Conservation (phyloP, 2,329 filamentous ascomycete genomes). For the Paraphaeosphaeria minitans region DNA sequence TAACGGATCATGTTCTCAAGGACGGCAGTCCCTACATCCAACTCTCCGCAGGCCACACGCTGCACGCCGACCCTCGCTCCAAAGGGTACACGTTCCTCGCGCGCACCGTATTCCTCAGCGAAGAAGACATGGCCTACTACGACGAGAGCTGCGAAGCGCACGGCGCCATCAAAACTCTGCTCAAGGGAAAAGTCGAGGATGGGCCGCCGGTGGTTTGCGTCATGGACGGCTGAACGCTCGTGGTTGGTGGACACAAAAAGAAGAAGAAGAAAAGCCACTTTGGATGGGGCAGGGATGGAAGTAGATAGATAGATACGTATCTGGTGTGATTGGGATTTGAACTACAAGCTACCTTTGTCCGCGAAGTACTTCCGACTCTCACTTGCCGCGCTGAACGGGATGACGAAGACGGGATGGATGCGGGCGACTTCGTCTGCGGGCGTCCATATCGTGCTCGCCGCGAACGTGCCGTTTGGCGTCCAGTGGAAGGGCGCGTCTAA, state of each 20-base stretch:
- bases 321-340: too few relatives aligned
- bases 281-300: too few relatives aligned
- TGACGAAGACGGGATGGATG: slow-evolving; percentile 83
- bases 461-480: slow-evolving; percentile 53
- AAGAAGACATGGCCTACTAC: slow-evolving; percentile 74
- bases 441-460: slow-evolving; percentile 66
- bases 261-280: too few relatives aligned
- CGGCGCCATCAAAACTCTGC: slow-evolving; percentile 51
- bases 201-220: slow-evolving; percentile 36
- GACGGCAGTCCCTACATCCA: slow-evolving; percentile 74
- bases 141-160: slow-evolving; percentile 65
- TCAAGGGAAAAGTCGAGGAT: slow-evolving; percentile 33
- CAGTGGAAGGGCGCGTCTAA: slow-evolving; percentile 52
- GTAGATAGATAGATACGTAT: too few relatives aligned
- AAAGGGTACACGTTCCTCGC: slow-evolving; percentile 70
- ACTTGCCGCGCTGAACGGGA: slow-evolving; percentile 73
- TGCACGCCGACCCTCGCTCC: slow-evolving; percentile 63
- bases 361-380: slow-evolving; percentile 69
- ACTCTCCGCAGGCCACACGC: slow-evolving; percentile 59
- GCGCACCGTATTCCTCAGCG: slow-evolving; percentile 66
- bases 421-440: slow-evolving; percentile 70
- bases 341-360: slow-evolving; percentile 61
- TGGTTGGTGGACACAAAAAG: too few relatives aligned
- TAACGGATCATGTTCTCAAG: too few relatives aligned
- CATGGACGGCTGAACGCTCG: slow-evolving; percentile 27